Conservation (phyloP, 75 land plant species). For the Azolla pinnata region DNA sequence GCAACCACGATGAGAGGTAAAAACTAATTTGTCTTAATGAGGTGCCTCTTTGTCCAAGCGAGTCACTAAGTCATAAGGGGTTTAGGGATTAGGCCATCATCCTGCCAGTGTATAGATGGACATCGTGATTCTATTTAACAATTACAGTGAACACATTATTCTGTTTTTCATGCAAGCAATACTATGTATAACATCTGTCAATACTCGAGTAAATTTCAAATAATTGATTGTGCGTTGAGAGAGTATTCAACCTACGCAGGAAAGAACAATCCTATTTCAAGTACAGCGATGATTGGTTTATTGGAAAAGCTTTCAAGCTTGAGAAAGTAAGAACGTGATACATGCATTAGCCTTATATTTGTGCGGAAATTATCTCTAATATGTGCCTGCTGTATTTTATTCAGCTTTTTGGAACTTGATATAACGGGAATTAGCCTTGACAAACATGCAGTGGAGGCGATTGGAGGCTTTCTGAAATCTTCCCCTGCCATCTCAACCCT, state of each 20-base stretch:
- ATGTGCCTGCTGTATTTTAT: neutral
- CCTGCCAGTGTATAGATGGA: neutral
- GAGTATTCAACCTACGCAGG: slow-evolving; percentile 43
- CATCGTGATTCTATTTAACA: neutral
- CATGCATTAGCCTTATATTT: neutral
- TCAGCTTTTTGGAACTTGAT: slow-evolving; percentile 65
- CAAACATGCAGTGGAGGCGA: slow-evolving; percentile 39
- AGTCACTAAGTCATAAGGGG: no score
- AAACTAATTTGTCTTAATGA: no score
- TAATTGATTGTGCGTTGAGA: neutral
- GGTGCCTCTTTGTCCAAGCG: no score
- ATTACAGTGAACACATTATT: neutral
- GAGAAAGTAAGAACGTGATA: slow-evolving; percentile 22
- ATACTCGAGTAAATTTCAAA: no score
- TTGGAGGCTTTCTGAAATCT: slow-evolving; percentile 38
- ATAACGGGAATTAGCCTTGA: slow-evolving; percentile 51
- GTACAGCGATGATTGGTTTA: slow-evolving; percentile 38
- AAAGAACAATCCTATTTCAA: slow-evolving; percentile 62
- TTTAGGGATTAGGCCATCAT: no score
- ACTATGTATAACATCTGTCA: neutral
- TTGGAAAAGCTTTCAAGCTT: slow-evolving; percentile 47
- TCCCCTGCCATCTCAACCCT: no score
- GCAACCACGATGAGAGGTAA: no score
- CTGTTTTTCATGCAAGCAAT: neutral
- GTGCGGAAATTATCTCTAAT: slow-evolving; percentile 3